Conservation (phyloP, 345 rosid species). For the Acer campestre region DNA sequence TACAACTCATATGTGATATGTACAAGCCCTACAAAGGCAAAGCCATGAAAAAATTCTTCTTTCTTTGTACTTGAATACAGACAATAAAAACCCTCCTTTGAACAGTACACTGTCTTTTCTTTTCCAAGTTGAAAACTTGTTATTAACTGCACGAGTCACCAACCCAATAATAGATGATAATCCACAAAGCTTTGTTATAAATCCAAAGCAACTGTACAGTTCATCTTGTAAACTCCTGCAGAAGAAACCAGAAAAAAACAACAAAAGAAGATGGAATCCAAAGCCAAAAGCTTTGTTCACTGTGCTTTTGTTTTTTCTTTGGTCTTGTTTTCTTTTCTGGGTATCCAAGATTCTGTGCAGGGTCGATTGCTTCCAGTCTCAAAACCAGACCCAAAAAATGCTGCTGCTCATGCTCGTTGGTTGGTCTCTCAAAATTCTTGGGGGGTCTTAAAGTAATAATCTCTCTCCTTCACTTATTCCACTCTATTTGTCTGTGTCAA, state of each 20-base stretch:
- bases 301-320: neutral
- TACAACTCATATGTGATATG: neutral
- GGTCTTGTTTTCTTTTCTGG: conserved; percentile 21
- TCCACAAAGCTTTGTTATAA: neutral
- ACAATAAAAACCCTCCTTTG: neutral
- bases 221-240: neutral
- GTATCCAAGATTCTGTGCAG: conserved; percentile 30
- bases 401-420: conserved; percentile 81
- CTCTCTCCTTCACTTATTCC: conserved; percentile 1
- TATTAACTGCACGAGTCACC: neutral
- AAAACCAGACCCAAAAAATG: conserved; percentile 62
- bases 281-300: conserved; percentile 8
- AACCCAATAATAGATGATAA: neutral
- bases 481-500: neutral
- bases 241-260: neutral
- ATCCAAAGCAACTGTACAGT: neutral
- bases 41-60: neutral
- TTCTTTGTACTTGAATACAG: neutral
- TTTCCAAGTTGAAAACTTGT: neutral
- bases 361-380: conserved; percentile 43
- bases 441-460: conserved; percentile 74
- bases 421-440: conserved; percentile 76
- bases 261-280: neutral
- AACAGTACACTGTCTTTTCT: neutral
- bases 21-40: neutral